Conservation (phyloP, 2,329 filamentous ascomycete species). For the Colletotrichum camelliae region DNA sequence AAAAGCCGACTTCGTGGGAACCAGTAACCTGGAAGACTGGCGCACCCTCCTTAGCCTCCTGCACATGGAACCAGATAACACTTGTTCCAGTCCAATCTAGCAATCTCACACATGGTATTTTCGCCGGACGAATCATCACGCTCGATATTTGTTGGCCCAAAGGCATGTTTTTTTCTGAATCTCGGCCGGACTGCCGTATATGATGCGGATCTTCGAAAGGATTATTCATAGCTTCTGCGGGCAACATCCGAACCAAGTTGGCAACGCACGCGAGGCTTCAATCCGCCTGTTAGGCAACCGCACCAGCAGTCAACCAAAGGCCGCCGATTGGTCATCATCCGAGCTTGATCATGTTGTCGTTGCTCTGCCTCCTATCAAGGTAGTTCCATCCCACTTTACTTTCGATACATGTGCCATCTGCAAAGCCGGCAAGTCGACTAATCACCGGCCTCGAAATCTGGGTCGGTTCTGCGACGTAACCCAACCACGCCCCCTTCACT, state of each 20-base stretch:
- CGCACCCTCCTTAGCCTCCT: not conserved
- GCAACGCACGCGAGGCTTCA: not conserved
- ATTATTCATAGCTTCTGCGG: not conserved
- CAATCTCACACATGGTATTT: not conserved
- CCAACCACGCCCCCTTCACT: not conserved
- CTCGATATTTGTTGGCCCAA: not conserved
- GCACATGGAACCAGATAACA: not conserved
- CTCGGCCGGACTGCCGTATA: not conserved
- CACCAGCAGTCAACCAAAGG: not conserved
- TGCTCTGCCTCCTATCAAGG: not conserved
- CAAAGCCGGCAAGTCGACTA: not conserved
- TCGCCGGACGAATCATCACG: not conserved
- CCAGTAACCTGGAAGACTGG: conserved; percentile 2
- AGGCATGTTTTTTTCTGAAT: not conserved
- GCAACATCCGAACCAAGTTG: not conserved
- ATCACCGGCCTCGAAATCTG: not conserved
- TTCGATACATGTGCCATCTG: not conserved
- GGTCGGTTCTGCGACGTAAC: not conserved
- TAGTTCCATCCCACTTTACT: not conserved
- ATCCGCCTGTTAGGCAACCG: not conserved
- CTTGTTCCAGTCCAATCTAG: not conserved
- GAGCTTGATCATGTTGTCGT: not conserved
- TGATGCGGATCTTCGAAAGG: not conserved
- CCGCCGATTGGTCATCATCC: not conserved
- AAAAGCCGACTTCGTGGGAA: not conserved